phyloP scores from a whole-genome alignment of 495 filamentous ascomycete species.

The Wilcoxina mikolae region DNA sequence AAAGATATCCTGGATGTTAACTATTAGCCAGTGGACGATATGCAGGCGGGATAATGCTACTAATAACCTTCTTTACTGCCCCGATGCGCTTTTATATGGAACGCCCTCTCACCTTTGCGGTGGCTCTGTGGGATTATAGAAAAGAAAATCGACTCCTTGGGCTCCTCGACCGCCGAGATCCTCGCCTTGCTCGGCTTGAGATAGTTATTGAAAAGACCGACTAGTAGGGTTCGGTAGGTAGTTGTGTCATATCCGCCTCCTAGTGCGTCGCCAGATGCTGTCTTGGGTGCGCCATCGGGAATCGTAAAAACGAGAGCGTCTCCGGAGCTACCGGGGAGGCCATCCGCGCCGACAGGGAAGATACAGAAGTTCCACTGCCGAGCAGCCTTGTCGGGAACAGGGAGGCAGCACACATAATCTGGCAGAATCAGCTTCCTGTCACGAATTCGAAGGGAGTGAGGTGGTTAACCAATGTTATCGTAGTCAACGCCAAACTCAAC shows the following conservation, averaged over 20 bases:
- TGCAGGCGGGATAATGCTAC: neutral
- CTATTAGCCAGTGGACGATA: conserved; percentile 1
- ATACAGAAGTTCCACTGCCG: conserved; percentile 81
- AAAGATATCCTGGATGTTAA: conserved; percentile 60
- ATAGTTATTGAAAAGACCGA: conserved; percentile 48
- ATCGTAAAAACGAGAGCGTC: conserved; percentile 82
- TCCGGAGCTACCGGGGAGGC: conserved; percentile 38
- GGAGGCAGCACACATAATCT: conserved; percentile 69
- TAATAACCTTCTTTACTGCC: conserved; percentile 73
- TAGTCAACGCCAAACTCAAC: conserved; percentile 56
- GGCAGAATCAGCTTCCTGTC: conserved; percentile 18
- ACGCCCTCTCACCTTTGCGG: conserved; percentile 78
- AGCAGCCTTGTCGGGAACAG: conserved; percentile 66
- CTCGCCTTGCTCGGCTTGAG: conserved; percentile 38
- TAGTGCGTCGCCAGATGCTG: conserved; percentile 36
- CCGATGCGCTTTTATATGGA: conserved; percentile 77
- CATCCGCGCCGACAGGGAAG: conserved; percentile 49
- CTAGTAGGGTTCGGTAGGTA: conserved; percentile 48
- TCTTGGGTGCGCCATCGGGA: conserved; percentile 54
- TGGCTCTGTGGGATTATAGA: conserved; percentile 66
- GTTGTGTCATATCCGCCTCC: conserved; percentile 35
- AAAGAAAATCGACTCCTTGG: conserved; percentile 60
- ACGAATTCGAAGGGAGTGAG: conserved; percentile 2
- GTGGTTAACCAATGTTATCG: conserved; percentile 55
- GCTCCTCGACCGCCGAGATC: conserved; percentile 44